Percentiles rank a stretch among this genome's conserved stretches.
Evolutionary conservation across 2,329 filamentous ascomycete species (phyloP).

Genomic region (Exophiala mesophila): DNA sequence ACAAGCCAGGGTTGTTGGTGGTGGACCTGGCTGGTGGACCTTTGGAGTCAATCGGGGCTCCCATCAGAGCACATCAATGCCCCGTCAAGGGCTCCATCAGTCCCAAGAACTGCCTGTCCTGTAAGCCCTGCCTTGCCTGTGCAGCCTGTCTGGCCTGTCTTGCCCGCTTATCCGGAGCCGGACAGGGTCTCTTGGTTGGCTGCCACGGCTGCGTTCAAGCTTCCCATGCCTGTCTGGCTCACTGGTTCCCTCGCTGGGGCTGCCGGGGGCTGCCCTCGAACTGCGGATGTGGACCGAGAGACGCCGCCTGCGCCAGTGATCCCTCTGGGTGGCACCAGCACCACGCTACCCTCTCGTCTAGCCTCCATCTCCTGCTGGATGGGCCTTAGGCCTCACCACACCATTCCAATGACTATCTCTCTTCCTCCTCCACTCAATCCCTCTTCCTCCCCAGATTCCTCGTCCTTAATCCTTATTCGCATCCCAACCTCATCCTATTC

Average conservation of each 20-base stretch:
- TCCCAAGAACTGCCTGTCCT: neutral
- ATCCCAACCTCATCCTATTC: neutral
- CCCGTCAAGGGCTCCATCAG: neutral
- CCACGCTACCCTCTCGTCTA: neutral
- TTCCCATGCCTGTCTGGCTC: too few species aligned
- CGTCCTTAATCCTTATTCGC: neutral
- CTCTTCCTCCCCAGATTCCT: neutral
- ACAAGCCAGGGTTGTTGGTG: neutral
- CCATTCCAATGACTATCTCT: neutral
- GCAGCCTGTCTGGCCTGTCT: too few species aligned
- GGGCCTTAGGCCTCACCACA: too few species aligned
- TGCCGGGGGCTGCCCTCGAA: too few species aligned
- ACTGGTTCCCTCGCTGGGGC: too few species aligned
- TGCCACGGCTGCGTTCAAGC: too few species aligned
- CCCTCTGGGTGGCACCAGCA: neutral
- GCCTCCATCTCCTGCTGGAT: neutral
- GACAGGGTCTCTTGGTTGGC: too few species aligned
- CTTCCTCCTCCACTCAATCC: neutral
- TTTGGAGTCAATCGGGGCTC: neutral
- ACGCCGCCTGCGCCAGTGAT: neutral
- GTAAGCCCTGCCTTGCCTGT: too few species aligned
- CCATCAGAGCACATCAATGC: too few species aligned
- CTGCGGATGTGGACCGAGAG: too few species aligned
- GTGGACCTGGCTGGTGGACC: neutral
- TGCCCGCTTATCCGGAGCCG: too few species aligned